Base-by-base conservation (phyloP, 257 asterid genomes). In the Solanum peruvianum region DNA sequence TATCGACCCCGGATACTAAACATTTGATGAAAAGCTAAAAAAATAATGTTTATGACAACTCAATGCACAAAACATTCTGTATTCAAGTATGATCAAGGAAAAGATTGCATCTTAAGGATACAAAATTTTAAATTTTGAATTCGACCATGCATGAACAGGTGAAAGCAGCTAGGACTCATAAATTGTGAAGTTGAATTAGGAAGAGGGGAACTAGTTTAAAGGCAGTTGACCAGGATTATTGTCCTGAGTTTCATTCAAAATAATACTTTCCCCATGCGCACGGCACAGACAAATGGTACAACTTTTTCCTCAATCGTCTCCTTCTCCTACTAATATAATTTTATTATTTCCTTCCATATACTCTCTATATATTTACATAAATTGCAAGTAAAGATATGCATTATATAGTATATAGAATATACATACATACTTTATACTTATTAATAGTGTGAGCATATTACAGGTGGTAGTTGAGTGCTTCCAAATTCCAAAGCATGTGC, bases 211-310 rank as follows among this genome's bases (percentile, higher is more conserved):
- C 58, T 69, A 52, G 44, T 37, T 81, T 64, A 62, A 75, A 87
- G 86, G 91, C 92, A 52, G 52, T 91, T 91, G 93, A 91, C 92
- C 92, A 88, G 92, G 92, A 91, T 86, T 87, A 56, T 77, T 89
- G 89, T 89, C 88, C 37, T 86, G 82, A 23, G 45, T 71, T 83
- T 81, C 45, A 88, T 88, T 62, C 33, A 78, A 85, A 87, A 87
- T 87, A 88, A 69, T 76, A 25, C 85, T 14, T 75, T 87, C 86
- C 82, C 85, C 64, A 49, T 62, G 91, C 85, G 41, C 85, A 75
- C 85, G 88, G 88, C 86, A 82, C 87, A 56, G 88, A 75, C 89
- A 88, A 27, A 85, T 69, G 45, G 88, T 73, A 76, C 81, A 25
- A 56, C 84, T 91, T 87, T 72, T 25, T 78, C 92, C 91, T 60